phyloP scores from a whole-genome alignment of 345 rosid species.

The Eucalyptus regnans region DNA sequence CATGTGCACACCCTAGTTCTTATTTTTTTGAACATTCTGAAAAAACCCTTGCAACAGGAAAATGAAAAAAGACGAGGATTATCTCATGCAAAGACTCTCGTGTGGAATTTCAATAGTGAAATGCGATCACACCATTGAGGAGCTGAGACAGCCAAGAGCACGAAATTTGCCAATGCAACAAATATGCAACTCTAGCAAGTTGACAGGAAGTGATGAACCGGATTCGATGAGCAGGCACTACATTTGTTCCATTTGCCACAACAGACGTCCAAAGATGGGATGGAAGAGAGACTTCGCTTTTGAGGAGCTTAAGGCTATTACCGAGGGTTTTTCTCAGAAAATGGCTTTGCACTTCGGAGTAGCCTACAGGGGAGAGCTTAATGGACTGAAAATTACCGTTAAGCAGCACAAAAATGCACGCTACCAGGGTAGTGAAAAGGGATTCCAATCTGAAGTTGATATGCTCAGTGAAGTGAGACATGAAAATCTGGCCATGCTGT shows the following conservation, averaged over 20 bases:
- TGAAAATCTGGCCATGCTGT: conserved; percentile 42
- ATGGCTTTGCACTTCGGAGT: neutral
- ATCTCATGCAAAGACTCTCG: conserved; percentile 24
- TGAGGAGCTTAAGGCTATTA: neutral
- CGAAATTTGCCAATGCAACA: neutral
- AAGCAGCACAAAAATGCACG: neutral
- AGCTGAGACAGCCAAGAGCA: conserved; percentile 14
- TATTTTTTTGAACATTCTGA: neutral
- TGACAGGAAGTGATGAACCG: neutral
- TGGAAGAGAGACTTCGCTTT: neutral
- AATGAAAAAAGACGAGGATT: conserved; percentile 26
- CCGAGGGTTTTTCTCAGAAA: neutral
- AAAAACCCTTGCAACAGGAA: conserved; percentile 11
- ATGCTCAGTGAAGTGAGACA: conserved; percentile 45
- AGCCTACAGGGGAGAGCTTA: neutral
- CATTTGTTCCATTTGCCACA: neutral
- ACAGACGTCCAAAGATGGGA: neutral
- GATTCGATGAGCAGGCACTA: neutral
- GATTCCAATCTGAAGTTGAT: conserved; percentile 41
- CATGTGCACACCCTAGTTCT: neutral
- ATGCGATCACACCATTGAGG: conserved; percentile 16
- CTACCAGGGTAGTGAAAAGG: conserved; percentile 5
- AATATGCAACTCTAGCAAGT: neutral
- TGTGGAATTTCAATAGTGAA: conserved; percentile 35
- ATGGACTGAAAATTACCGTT: neutral